Percentiles rank a stretch among this genome's conserved stretches.
Evolutionary conservation across 805 yeast species (phyloP).

Genomic region (Helenozyma baotianmanensis): DNA sequence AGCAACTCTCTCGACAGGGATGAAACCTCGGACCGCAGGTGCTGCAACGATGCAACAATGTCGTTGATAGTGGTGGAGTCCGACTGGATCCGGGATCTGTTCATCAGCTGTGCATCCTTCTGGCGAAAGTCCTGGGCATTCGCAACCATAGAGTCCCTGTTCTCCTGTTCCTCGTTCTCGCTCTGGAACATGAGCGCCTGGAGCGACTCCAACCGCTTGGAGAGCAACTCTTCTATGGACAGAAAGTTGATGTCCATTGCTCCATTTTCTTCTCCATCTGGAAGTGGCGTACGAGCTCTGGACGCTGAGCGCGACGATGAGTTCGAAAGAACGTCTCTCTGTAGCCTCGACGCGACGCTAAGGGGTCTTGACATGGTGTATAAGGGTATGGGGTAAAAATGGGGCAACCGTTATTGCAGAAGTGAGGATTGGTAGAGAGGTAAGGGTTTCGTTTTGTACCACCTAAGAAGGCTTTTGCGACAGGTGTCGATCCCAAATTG

Average conservation of each 20-base stretch:
- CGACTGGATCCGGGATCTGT: conserved; percentile 32
- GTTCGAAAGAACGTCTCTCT: conserved; percentile 18
- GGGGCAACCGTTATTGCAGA: neutral
- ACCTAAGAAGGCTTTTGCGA: too few species aligned
- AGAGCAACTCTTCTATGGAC: conserved; percentile 31
- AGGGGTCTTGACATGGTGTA: conserved; percentile 9
- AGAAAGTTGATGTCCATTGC: conserved; percentile 30
- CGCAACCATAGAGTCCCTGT: conserved; percentile 18
- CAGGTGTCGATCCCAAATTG: too few species aligned
- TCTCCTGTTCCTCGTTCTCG: conserved; percentile 14
- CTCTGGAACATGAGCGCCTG: conserved; percentile 17
- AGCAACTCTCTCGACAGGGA: conserved; percentile 45
- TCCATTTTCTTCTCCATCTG: conserved; percentile 32
- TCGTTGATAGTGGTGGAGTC: conserved; percentile 39
- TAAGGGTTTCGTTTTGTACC: too few species aligned
- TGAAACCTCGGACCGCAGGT: conserved; percentile 42
- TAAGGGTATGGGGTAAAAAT: neutral
- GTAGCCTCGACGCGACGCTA: conserved; percentile 9
- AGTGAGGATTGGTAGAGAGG: too few species aligned
- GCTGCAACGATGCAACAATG: conserved; percentile 38
- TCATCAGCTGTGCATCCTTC: conserved; percentile 25
- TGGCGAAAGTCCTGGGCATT: conserved; percentile 22
- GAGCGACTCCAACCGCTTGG: conserved; percentile 27
- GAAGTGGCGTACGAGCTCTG: conserved; percentile 32
- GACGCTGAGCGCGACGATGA: conserved; percentile 30